Conservation (phyloP, 192 early-diverging fungal species). For the Hyaloraphidium curvatum region DNA sequence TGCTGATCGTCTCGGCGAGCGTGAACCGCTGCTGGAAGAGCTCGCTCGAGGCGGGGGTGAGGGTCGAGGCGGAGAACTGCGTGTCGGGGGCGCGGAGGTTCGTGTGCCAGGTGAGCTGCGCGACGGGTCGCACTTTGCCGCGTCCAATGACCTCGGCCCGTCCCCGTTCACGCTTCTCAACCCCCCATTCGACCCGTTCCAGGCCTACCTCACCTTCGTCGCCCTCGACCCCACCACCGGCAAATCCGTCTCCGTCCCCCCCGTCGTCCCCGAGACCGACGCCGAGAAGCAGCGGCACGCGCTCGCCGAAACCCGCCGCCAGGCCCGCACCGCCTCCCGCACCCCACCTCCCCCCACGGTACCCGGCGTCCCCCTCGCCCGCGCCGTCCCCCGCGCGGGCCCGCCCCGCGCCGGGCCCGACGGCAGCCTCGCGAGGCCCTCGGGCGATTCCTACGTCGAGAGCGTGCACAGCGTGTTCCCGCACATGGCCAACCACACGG, state of each 20-base stretch:
- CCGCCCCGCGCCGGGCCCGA: no score
- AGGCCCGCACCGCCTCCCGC: neutral
- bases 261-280: constrained; percentile 23
- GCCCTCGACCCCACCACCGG: constrained; percentile 13
- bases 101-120: no score
- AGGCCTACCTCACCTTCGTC: constrained; percentile 49
- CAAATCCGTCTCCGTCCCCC: constrained; percentile 9
- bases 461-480: constrained; percentile 46
- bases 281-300: constrained; percentile 32
- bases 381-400: no score
- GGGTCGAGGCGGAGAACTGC: constrained; percentile 43
- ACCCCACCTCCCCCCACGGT: neutral
- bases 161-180: neutral
- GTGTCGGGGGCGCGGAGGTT: constrained; percentile 29
- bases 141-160: neutral
- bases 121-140: no score
- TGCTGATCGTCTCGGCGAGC: constrained; percentile 36
- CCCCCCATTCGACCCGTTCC: constrained; percentile 17
- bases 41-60: constrained; percentile 51
- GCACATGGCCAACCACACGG: constrained; percentile 40
- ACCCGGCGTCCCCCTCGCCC: neutral
- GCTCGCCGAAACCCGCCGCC: constrained; percentile 28
- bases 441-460: no score
- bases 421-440: no score
- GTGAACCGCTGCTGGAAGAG: constrained; percentile 50